A percentile compares a stretch with the other conserved stretches of the same genome.
Evolutionary conservation across 495 filamentous ascomycete genomes (phyloP).

Genomic region (Sphaerosporella brunnea): DNA sequence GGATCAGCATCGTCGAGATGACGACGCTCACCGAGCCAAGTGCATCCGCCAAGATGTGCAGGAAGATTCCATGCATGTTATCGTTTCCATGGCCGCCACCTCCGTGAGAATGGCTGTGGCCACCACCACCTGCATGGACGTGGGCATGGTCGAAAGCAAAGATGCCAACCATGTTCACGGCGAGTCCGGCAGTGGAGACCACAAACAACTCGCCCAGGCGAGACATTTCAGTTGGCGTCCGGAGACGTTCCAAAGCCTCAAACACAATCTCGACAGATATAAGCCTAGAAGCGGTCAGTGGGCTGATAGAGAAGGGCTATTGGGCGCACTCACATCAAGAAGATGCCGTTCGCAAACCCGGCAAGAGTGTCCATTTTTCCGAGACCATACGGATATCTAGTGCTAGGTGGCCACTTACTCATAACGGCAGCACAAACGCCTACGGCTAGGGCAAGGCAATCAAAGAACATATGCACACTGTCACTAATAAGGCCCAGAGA

Average conservation of each 20-base stretch:
- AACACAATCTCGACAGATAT: constrained; percentile 95
- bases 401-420: constrained; percentile 87
- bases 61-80: constrained; percentile 98
- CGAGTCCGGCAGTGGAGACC: constrained; percentile 66
- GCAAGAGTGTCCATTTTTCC: constrained; percentile 89
- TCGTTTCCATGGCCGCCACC: constrained; percentile 31
- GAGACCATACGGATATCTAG: constrained; percentile 81
- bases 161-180: constrained; percentile 85
- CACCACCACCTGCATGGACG: constrained; percentile 28
- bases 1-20: constrained; percentile 70
- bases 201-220: constrained; percentile 71
- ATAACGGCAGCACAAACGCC: constrained; percentile 90
- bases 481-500: constrained; percentile 89
- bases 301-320: too few relatives aligned
- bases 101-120: constrained; percentile 27
- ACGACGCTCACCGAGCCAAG: constrained; percentile 90
- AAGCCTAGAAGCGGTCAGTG: constrained; percentile 49
- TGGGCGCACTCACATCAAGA: constrained; percentile 52
- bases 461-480: constrained; percentile 99
- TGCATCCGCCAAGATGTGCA: constrained; percentile 90
- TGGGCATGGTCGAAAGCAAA: constrained; percentile 70
- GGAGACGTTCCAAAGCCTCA: constrained; percentile 74
- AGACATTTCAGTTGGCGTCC: constrained; percentile 63
- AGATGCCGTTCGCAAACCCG: constrained; percentile 53
- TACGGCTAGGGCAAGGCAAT: constrained; percentile 81